Evolutionary conservation across 1,284 basidiomycete species (phyloP).

Genomic region (Butyriboletus appendiculatus): DNA sequence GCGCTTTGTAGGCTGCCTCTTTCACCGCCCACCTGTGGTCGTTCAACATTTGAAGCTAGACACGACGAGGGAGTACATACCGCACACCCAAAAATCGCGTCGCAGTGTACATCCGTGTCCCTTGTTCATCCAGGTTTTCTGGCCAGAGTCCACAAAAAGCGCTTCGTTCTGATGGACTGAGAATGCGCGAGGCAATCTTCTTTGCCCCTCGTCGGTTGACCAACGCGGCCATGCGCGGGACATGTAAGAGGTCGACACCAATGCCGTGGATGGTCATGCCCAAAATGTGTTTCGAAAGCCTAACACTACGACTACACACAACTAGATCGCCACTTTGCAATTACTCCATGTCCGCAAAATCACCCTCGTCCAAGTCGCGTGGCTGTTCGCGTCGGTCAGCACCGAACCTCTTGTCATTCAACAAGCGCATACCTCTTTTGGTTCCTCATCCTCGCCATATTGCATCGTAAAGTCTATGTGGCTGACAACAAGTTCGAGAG

Average conservation of each 20-base stretch:
- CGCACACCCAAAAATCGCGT: conserved; percentile 64
- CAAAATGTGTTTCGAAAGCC: neutral
- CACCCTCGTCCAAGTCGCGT: conserved; percentile 86
- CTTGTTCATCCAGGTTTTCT: conserved; percentile 20
- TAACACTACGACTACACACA: conserved; percentile 3
- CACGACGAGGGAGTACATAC: conserved; percentile 37
- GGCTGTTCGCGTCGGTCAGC: conserved; percentile 49
- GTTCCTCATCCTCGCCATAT: conserved; percentile 93
- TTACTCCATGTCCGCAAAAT: conserved; percentile 74
- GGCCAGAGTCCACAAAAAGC: conserved; percentile 43
- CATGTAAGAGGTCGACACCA: conserved; percentile 76
- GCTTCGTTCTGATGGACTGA: conserved; percentile 54
- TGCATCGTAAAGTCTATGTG: conserved; percentile 98
- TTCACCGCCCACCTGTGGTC: conserved; percentile 78
- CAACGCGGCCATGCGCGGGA: conserved; percentile 64
- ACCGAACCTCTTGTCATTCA: neutral
- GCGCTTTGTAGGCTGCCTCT: conserved; percentile 89
- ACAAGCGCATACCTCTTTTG: conserved; percentile 67
- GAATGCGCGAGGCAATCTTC: conserved; percentile 61
- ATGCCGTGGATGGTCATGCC: conserved; percentile 68
- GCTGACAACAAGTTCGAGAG: conserved; percentile 87
- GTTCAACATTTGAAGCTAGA: neutral
- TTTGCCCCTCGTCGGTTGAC: conserved; percentile 50
- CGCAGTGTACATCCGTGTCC: neutral
- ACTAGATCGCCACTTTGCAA: neutral